Evolutionary conservation across 2,329 filamentous ascomycete genomes (phyloP).

Genomic region (Trichophyton verrucosum): DNA sequence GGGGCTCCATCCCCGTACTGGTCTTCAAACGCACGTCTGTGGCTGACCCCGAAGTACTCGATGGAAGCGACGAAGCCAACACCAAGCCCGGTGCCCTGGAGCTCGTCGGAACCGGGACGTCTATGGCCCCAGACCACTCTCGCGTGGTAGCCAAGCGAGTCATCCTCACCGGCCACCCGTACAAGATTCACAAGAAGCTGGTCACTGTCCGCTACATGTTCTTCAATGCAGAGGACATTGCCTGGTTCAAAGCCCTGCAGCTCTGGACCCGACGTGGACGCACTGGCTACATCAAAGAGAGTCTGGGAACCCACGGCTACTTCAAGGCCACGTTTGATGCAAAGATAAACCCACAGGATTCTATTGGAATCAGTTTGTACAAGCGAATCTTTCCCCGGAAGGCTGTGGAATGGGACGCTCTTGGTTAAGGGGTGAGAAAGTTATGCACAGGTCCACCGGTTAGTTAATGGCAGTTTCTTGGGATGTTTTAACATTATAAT

Average conservation of each 20-base stretch:
- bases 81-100: constrained; percentile 43
- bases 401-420: constrained; percentile 39
- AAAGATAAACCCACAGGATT: constrained; percentile 89
- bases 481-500: not conserved
- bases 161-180: constrained; percentile 88
- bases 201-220: constrained; percentile 99
- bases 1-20: constrained; percentile 80
- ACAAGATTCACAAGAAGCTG: constrained; percentile 96
- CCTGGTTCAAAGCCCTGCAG: constrained; percentile 95
- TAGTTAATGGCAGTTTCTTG: not conserved
- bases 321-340: constrained; percentile 98
- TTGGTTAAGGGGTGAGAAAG: constrained; percentile 3
- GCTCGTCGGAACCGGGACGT: constrained; percentile 77
- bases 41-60: constrained; percentile 30
- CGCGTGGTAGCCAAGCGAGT: constrained; percentile 88
- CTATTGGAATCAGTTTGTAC: constrained; percentile 79
- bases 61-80: constrained; percentile 33
- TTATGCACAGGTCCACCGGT: not conserved
- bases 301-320: constrained; percentile 93
- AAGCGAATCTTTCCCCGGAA: constrained; percentile 72
- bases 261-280: constrained; percentile 86
- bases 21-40: constrained; percentile 56
- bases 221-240: constrained; percentile 89
- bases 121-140: constrained; percentile 58
- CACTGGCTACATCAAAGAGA: constrained; percentile 85